Evolutionary conservation across 371 early-diverging fungal species (phyloP).

Genomic region (Zychaea mexicana): DNA sequence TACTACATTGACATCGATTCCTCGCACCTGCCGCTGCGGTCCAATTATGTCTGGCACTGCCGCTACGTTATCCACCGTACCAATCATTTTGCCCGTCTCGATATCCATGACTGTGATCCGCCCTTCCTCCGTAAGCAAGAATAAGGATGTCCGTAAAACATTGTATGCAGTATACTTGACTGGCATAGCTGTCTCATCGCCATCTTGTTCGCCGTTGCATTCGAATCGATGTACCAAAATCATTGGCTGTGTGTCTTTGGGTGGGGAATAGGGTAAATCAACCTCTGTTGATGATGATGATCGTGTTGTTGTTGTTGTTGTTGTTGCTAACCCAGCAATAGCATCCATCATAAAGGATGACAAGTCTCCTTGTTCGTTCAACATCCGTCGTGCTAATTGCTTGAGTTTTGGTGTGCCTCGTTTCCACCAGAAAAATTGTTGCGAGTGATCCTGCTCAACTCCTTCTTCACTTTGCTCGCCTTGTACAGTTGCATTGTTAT

Average conservation of each 20-base stretch:
- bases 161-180: constrained; percentile 53
- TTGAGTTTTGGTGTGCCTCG: constrained; percentile 25
- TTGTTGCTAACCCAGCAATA: too few species aligned
- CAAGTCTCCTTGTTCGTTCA: constrained; percentile 1
- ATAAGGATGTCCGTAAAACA: constrained; percentile 40
- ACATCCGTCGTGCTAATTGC: constrained; percentile 31
- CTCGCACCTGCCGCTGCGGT: constrained; percentile 24
- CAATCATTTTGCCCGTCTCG: constrained; percentile 44
- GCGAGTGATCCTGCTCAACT: constrained; percentile 7
- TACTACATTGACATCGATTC: constrained; percentile 50
- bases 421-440: constrained; percentile 39
- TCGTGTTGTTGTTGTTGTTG: background rate
- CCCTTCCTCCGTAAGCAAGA: constrained; percentile 50
- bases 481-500: background rate
- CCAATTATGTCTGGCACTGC: constrained; percentile 5
- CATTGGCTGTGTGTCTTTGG: constrained; percentile 27
- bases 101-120: constrained; percentile 48
- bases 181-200: constrained; percentile 24
- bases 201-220: constrained; percentile 8
- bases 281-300: background rate
- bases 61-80: constrained; percentile 38
- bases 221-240: constrained; percentile 40
- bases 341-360: background rate
- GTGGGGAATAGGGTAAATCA: constrained; percentile 39
- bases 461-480: background rate